These are phyloP conservation scores for Typha latifolia DNA, from an alignment of 176 grass and related monocot species.

Conservation along the genomic window DNA sequence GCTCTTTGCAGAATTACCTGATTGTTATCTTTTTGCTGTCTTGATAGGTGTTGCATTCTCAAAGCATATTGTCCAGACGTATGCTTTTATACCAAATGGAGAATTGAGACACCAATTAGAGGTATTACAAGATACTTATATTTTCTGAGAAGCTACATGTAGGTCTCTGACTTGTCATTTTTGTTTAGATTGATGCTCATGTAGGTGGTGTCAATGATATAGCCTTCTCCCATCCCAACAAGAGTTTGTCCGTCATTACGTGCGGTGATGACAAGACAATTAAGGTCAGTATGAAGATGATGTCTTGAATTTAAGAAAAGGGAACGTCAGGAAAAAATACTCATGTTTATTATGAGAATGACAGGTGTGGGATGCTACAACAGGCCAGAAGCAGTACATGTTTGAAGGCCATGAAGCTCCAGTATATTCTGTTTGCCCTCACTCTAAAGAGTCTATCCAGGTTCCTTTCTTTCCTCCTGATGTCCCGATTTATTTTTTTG, in stretches of 20 bases:
- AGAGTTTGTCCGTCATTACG: conserved; percentile 91
- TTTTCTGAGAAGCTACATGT: conserved; percentile 11
- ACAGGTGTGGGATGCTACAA: conserved; percentile 96
- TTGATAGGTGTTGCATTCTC: conserved; percentile 93
- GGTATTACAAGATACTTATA: conserved; percentile 41
- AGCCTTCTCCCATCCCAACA: conserved; percentile 97
- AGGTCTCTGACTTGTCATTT: conserved; percentile 24
- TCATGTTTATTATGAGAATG: conserved; percentile 16
- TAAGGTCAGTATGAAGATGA: conserved; percentile 38
- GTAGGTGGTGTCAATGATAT: conserved; percentile 97
- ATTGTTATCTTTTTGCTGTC: conserved; percentile 21
- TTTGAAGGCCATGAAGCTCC: conserved; percentile 98
- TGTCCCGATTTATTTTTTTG: background rate
- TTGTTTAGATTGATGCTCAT: conserved; percentile 88
- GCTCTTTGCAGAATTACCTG: background rate
- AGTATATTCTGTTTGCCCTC: conserved; percentile 96
- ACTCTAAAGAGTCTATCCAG: conserved; percentile 98
- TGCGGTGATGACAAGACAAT: conserved; percentile 98
- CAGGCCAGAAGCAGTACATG: conserved; percentile 88
- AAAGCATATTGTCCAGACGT: conserved; percentile 97
- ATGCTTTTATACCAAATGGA: conserved; percentile 69
- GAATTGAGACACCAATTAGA: conserved; percentile 86
- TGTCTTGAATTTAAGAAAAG: background rate
- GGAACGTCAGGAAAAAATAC: background rate
- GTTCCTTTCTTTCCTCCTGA: conserved; percentile 26